These are phyloP conservation scores for Aspergillus hortae DNA, from an alignment of 2,329 filamentous ascomycete genomes.

Conservation along the genomic window DNA sequence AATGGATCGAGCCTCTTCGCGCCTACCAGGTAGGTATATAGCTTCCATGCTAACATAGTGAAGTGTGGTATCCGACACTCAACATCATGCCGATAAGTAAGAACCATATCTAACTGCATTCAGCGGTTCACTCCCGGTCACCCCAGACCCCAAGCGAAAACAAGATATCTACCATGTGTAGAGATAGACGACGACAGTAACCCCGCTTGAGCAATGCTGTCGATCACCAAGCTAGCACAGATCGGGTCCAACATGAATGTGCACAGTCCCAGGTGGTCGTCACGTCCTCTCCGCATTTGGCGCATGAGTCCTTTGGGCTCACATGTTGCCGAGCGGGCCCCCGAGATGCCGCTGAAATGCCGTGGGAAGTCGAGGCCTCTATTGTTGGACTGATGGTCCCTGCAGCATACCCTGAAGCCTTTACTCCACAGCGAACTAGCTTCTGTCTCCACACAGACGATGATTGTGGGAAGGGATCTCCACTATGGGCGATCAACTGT, in stretches of 20 bases:
- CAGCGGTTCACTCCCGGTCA: neutral
- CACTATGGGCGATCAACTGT: neutral
- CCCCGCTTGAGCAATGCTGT: slow-evolving; percentile 10
- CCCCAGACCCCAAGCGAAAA: slow-evolving; percentile 1
- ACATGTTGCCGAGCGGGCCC: slow-evolving; percentile 17
- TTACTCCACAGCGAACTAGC: neutral
- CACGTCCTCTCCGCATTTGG: neutral
- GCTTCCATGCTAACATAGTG: too few species aligned
- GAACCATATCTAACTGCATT: too few species aligned
- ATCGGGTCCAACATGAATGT: slow-evolving; percentile 1
- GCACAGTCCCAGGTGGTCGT: neutral
- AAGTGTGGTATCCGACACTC: too few species aligned
- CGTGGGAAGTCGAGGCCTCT: neutral
- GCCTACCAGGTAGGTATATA: too few species aligned
- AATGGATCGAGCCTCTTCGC: too few species aligned
- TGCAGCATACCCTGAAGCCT: neutral
- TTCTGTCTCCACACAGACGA: neutral
- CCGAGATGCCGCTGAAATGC: slow-evolving; percentile 1
- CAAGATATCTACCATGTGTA: slow-evolving; percentile 11
- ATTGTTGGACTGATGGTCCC: neutral
- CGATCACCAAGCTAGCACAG: slow-evolving; percentile 11
- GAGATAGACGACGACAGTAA: neutral
- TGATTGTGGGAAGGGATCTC: neutral
- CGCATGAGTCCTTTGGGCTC: slow-evolving; percentile 3
- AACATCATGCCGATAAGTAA: too few species aligned